These are phyloP conservation scores for Penicillium diatomitis DNA, from an alignment of 495 filamentous ascomycete genomes.

Conservation along the genomic window DNA sequence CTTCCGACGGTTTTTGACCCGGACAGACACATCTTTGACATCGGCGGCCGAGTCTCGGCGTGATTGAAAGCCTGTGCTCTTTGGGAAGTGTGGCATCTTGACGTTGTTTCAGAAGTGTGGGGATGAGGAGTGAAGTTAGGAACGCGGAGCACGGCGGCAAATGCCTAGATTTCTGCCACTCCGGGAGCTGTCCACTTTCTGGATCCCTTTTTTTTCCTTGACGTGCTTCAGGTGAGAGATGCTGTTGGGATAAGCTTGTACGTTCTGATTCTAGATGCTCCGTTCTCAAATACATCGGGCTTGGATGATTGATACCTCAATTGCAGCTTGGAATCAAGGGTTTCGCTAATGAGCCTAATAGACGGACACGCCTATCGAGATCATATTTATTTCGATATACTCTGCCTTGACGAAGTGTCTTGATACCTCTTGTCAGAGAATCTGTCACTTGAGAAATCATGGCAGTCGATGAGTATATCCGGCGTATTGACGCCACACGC, in stretches of 20 bases:
- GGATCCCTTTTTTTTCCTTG: slow-evolving; percentile 8
- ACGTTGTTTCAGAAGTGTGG: slow-evolving; percentile 6
- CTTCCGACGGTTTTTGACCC: slow-evolving; percentile 54
- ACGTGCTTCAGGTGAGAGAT: slow-evolving; percentile 6
- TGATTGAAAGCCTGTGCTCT: slow-evolving; percentile 16
- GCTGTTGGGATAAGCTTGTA: slow-evolving; percentile 12
- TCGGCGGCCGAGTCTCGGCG: slow-evolving; percentile 6
- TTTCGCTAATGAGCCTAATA: neutral
- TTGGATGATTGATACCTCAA: neutral
- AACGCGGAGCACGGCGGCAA: slow-evolving; percentile 28
- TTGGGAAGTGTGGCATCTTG: slow-evolving; percentile 36
- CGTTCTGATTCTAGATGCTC: slow-evolving; percentile 3
- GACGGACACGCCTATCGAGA: neutral
- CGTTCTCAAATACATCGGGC: too few relatives aligned
- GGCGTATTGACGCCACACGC: slow-evolving; percentile 20
- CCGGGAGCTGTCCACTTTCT: neutral
- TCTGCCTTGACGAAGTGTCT: neutral
- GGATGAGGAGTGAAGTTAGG: slow-evolving; percentile 8
- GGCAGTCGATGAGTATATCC: slow-evolving; percentile 20
- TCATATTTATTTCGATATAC: neutral
- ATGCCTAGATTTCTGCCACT: slow-evolving; percentile 17
- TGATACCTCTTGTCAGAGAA: too few relatives aligned
- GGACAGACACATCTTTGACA: slow-evolving; percentile 20
- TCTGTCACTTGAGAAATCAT: slow-evolving; percentile 13
- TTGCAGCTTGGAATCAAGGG: neutral